Evolutionary conservation across 805 yeast genomes (phyloP), one percentile per base, ranked within the genome.

Genomic region (Sugiyamaella smithiae): DNA sequence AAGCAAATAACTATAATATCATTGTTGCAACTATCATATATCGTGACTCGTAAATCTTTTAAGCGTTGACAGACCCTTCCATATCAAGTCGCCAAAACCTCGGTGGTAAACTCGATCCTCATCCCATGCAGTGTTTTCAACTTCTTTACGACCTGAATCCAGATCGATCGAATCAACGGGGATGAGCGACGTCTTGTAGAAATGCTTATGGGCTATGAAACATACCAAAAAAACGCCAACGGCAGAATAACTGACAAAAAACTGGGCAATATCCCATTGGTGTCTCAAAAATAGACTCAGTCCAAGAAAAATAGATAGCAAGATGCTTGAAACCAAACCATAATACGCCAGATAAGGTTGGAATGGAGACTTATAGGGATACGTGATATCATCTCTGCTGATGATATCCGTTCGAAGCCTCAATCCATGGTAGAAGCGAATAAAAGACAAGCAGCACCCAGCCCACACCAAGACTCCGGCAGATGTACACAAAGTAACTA

Each of bases 111-210:
- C 69, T 36, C 67, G 71, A 45, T 85, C 87, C 50, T 87, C 93
- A 56, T 83, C 88, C 95, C 95, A 87, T 19, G 82, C 79, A 54
- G 78, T 78, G 43, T 88, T 71, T 65, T 88, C 96, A 67, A 83
- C 80, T 62, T 88, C 96, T 44, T 93, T 74, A 58, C 96, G 71
- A 1, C 96, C 96, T 0, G 88, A 77, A 64, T 88, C 96, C 62
- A 85, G 75, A 64, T 88, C 95, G 51, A 88, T 63, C 40, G 85
- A 83, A 56, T 85, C 90, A 40, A 86, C 67, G 43, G 86, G 75
- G 45, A 81, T 85, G 8, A 83, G 69, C 54, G 80, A 76, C 1
- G 90, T 81, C 7, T 87, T 79, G 50, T 80, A 76, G 12, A 81
- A 60, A 0, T 80, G 36, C 59, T 81, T 82, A 65, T 84, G 82